Evolutionary conservation across 2,329 filamentous ascomycete species (phyloP), one percentile per base, ranked within the genome.

Genomic region (Spiromastix sp.): DNA sequence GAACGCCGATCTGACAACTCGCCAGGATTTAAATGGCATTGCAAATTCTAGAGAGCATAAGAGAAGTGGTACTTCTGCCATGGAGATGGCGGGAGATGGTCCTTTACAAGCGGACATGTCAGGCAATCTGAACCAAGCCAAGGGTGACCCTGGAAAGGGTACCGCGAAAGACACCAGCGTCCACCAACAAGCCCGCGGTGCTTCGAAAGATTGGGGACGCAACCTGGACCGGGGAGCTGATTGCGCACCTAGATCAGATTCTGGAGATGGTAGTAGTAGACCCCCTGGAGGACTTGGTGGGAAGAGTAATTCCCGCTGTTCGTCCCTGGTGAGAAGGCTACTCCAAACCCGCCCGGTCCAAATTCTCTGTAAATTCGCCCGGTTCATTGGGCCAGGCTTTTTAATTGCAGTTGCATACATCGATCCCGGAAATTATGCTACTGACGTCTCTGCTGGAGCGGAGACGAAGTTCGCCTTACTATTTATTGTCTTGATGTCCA

Each of bases 1-100:
- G 37, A 69, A 68, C 39, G 64, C 67, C n/a, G 75, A 79, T 50
- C 60, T 68, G 21, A 80, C 75, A 2, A 80, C 75, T 4, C 63
- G 72, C 38, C 70, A 71, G 44, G 75, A 79, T 47, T 59, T 81
- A 38, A 75, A 75, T 51, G 69, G 71, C 20, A 67, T 77, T 39
- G 71, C 70, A 25, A 79, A 77, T 50, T 60, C 68, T 2, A 63
- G 74, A 44, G 58, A 66, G n/a, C 61, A 68, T 41, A 60, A 67
- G 46, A 64, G 64, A 36, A 57, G 61, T n/a, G n/a, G n/a, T n/a
- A n/a, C n/a, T n/a, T n/a, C n/a, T n/a, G n/a, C n/a, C n/a, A n/a
- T n/a, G n/a, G n/a, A n/a, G n/a, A n/a, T n/a, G n/a, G n/a, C 50
- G 32, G 51, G 50, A 13, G 43, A 56, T 18, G 50, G 57, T 31